Conservation (phyloP, 1,284 basidiomycete species). For the Rhodofomes roseus region DNA sequence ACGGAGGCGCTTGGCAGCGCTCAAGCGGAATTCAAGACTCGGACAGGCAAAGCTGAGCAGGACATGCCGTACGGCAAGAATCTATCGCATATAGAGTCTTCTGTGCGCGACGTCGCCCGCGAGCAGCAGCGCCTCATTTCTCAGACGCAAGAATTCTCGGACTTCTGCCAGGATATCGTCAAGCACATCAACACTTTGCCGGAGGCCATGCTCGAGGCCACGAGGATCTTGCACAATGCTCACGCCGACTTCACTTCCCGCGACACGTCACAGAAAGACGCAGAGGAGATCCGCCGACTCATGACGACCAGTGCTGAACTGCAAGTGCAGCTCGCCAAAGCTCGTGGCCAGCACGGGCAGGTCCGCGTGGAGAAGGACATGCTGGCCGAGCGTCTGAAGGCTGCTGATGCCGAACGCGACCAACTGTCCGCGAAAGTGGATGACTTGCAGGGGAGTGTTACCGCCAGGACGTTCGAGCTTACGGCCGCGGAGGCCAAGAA, state of each 20-base stretch:
- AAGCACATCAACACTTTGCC: constrained; percentile 56
- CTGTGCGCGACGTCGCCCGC: constrained; percentile 38
- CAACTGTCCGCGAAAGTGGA: constrained; percentile 50
- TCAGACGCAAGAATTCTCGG: constrained; percentile 45
- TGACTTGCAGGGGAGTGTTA: constrained; percentile 44
- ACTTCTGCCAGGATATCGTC: constrained; percentile 47
- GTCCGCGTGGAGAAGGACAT: constrained; percentile 79
- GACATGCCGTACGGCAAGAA: constrained; percentile 19
- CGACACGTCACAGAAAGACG: constrained; percentile 53
- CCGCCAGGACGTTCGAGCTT: constrained; percentile 43
- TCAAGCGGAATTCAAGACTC: constrained; percentile 32
- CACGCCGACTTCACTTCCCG: constrained; percentile 61
- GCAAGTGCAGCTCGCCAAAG: constrained; percentile 69
- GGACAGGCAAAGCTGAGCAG: constrained; percentile 21
- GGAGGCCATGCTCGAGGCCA: constrained; percentile 51
- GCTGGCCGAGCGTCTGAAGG: constrained; percentile 53
- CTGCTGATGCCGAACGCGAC: constrained; percentile 64
- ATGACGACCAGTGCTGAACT: constrained; percentile 53
- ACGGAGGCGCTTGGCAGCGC: constrained; percentile 37
- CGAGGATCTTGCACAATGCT: constrained; percentile 51
- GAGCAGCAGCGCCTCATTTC: constrained; percentile 42
- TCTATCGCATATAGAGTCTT: constrained; percentile 40
- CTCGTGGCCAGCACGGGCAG: constrained; percentile 70
- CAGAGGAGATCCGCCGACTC: constrained; percentile 63
- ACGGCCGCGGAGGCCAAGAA: constrained; percentile 51